Evolutionary conservation across 164 flowering plant species (phyloP).

Genomic region (Taxillus chinensis): DNA sequence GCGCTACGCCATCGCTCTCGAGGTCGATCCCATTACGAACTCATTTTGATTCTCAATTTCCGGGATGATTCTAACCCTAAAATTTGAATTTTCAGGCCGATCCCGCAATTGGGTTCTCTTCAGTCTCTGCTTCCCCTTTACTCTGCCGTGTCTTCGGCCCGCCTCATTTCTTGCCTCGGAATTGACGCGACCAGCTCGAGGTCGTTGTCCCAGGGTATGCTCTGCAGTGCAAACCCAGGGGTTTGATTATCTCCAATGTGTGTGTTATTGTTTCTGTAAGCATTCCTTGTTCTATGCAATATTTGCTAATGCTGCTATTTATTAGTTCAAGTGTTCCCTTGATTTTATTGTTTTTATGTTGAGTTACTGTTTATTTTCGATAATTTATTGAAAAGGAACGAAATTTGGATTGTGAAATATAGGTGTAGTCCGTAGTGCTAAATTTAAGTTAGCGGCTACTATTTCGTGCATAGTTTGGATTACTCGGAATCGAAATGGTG

Average conservation of each 20-base stretch:
- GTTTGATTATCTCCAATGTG: conserved; percentile 54
- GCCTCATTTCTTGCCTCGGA: conserved; percentile 86
- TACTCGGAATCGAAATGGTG: too few species aligned
- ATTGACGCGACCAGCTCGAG: conserved; percentile 55
- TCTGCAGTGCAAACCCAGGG: conserved; percentile 84
- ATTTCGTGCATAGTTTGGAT: too few species aligned
- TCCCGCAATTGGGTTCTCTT: conserved; percentile 44
- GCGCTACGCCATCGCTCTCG: conserved; percentile 26
- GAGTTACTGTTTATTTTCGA: too few species aligned
- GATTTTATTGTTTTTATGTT: too few species aligned
- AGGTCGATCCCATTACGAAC: conserved; percentile 21
- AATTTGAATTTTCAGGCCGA: conserved; percentile 33
- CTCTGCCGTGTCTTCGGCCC: conserved; percentile 70
- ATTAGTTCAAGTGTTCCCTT: too few species aligned
- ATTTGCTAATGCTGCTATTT: not conserved
- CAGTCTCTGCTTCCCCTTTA: conserved; percentile 77
- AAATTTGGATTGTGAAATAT: too few species aligned
- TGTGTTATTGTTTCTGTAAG: conserved; percentile 51
- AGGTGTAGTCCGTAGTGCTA: too few species aligned
- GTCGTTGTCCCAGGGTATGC: conserved; percentile 94
- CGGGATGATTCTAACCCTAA: not conserved
- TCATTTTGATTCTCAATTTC: not conserved
- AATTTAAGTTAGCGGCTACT: too few species aligned
- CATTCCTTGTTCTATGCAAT: conserved; percentile 28
- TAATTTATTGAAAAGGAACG: too few species aligned